These are phyloP conservation scores for Thuja plicata DNA, from an alignment of 83 land plant genomes.

Conservation along the genomic window DNA sequence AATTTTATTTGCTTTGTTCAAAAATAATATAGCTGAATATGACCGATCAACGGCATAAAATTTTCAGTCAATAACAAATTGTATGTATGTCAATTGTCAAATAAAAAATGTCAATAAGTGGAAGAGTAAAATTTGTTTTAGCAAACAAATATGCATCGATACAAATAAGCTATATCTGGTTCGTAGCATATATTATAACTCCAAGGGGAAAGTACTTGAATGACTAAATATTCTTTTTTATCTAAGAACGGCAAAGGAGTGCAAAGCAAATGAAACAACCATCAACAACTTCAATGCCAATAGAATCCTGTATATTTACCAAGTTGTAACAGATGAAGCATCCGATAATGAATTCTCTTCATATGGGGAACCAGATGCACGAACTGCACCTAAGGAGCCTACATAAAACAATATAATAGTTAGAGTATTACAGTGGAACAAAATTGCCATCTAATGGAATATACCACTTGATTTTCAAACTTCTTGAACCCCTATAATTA, in stretches of 20 bases:
- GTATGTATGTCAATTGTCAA: background rate
- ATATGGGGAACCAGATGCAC: conserved; percentile 70
- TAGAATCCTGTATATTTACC: conserved; percentile 41
- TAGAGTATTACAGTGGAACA: background rate
- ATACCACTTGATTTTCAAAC: background rate
- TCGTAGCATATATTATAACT: background rate
- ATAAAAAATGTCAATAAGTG: background rate
- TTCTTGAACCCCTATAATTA: background rate
- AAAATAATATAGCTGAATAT: background rate
- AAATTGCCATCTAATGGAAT: background rate
- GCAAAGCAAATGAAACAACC: background rate
- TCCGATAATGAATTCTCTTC: conserved; percentile 27
- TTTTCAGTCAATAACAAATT: background rate
- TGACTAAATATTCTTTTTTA: background rate
- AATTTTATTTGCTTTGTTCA: background rate
- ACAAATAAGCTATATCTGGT: background rate
- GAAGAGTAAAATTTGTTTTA: background rate
- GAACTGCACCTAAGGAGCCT: conserved; percentile 89
- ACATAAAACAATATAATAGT: conserved; percentile 9
- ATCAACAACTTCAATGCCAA: background rate
- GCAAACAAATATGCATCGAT: background rate
- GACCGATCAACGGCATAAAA: background rate
- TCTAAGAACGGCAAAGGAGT: background rate
- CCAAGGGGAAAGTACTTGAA: background rate
- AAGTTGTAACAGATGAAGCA: conserved; percentile 44